Conservation (phyloP, 1,139 yeast genomes). For the Yamadazyma blattariae region DNA sequence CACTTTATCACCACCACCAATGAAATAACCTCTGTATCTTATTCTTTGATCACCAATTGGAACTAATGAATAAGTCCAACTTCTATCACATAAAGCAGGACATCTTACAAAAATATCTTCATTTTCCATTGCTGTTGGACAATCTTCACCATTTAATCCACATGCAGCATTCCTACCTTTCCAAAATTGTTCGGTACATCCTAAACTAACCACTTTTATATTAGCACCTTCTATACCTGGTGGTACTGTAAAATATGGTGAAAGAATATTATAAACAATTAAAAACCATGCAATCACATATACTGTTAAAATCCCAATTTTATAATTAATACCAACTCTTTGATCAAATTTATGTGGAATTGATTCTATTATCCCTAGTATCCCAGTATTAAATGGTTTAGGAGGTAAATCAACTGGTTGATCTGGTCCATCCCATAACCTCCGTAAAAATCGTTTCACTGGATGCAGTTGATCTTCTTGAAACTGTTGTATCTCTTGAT, state of each 20-base stretch:
- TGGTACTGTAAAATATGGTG: slow-evolving; percentile 38
- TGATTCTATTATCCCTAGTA: slow-evolving; percentile 28
- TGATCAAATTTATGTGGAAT: slow-evolving; percentile 40
- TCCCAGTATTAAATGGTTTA: slow-evolving; percentile 14
- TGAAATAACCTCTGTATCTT: slow-evolving; percentile 68
- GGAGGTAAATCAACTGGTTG: slow-evolving; percentile 51
- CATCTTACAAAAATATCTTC: slow-evolving; percentile 65
- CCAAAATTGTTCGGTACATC: slow-evolving; percentile 58
- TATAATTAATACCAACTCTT: slow-evolving; percentile 23
- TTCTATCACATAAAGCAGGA: slow-evolving; percentile 83
- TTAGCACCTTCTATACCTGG: slow-evolving; percentile 17
- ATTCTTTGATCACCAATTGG: slow-evolving; percentile 70
- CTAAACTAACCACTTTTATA: slow-evolving; percentile 26
- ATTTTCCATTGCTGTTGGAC: slow-evolving; percentile 38
- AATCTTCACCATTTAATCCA: slow-evolving; percentile 65
- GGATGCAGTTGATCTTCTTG: slow-evolving; percentile 3
- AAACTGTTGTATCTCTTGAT: slow-evolving; percentile 6
- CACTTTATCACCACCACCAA: slow-evolving; percentile 62
- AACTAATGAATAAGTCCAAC: slow-evolving; percentile 74
- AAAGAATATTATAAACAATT: slow-evolving; percentile 24
- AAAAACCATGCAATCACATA: slow-evolving; percentile 40
- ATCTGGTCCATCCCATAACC: slow-evolving; percentile 53
- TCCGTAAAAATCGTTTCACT: slow-evolving; percentile 3
- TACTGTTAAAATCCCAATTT: slow-evolving; percentile 27
- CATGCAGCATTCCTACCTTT: slow-evolving; percentile 71